Percentiles rank a stretch among this genome's conserved stretches.
These are phyloP conservation scores for Knoxia roxburghii DNA, from an alignment of 257 asterid species.

Conservation along the genomic window DNA sequence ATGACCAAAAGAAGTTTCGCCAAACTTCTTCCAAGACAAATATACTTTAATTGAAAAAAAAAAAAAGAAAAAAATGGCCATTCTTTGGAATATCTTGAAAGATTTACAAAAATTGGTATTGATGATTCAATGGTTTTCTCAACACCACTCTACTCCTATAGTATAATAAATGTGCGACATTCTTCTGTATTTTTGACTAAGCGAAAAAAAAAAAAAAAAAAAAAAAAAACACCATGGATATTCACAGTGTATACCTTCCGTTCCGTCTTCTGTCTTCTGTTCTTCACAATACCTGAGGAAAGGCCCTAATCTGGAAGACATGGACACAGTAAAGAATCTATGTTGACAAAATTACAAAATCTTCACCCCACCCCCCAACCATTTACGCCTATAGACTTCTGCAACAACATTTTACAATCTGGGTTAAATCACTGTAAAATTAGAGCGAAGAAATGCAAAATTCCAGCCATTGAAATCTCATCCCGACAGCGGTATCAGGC, in stretches of 20 bases:
- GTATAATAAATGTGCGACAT: constrained; percentile 4
- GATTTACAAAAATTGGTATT: constrained; percentile 7
- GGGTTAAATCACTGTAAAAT: constrained; percentile 25
- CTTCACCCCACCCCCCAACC: constrained; percentile 21
- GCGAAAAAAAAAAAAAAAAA: constrained; percentile 12
- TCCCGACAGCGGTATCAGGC: constrained; percentile 11
- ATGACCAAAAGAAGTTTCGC: too few relatives aligned
- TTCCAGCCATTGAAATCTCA: constrained; percentile 14
- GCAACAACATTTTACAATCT: constrained; percentile 29
- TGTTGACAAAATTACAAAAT: constrained; percentile 28
- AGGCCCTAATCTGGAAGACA: constrained; percentile 10
- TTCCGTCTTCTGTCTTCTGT: constrained; percentile 17
- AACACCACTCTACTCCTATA: constrained; percentile 7
- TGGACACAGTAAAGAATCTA: constrained; percentile 14
- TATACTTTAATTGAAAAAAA: too few relatives aligned
- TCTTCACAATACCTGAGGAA: constrained; percentile 30
- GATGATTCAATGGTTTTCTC: background rate
- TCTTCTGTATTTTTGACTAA: background rate
- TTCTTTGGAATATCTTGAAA: background rate
- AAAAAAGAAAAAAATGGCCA: background rate
- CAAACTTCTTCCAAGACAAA: too few relatives aligned
- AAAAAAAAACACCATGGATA: constrained; percentile 17
- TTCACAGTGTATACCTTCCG: constrained; percentile 23
- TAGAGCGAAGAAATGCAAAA: constrained; percentile 17
- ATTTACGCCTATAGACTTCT: constrained; percentile 21